Base-by-base conservation (phyloP, 805 yeast species). In the Kodamaea sagamina region DNA sequence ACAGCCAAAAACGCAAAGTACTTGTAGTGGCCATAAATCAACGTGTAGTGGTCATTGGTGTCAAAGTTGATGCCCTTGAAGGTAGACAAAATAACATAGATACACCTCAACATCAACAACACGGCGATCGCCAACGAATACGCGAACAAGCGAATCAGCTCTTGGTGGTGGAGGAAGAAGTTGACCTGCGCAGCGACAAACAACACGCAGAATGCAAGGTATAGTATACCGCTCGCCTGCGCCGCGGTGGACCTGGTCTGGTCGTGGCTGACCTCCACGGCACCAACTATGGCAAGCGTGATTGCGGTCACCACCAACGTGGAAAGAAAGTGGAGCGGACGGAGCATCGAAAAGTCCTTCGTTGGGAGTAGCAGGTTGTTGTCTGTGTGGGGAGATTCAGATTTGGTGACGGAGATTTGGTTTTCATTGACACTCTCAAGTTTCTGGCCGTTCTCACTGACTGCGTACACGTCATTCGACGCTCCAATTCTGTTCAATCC, bases 21-120 rank as follows among this genome's bases (percentile, higher is more conserved):
- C 34, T 26, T 27, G 26, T 32, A 34, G 27, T 41, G 28, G 2
- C 43, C 43, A 10, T 32, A 41, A 9, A 41, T 13, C 32, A 41
- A 32, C 8, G 43, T 34, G 35, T 26, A 41, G 27, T 28, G 32
- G 10, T 13, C 27, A 12, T 32, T 26, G 8, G 6, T 8, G 8
- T 21, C 24, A 21, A 21, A 21, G 8, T 21, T 21, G 24, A 8
- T 21, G 8, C 24, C 24, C 24, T 21, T 8, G 21, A 32, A 41
- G 4, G 43, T 17, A 2, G 26, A 26, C 32, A 41, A 9, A 11
- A 41, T 25, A 15, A 34, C 37, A 13, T 41, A 41, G 6, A 13
- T 15, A 19, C 32, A 32, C 9, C 43, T 26, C 27, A 41, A 39
- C 27, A 41, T 15, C 19, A 41, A 32, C 4, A 17, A 10, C 16